These are phyloP conservation scores for Cenchrus fungigraminus DNA, from an alignment of 176 grass and related monocot species.

Conservation along the genomic window DNA sequence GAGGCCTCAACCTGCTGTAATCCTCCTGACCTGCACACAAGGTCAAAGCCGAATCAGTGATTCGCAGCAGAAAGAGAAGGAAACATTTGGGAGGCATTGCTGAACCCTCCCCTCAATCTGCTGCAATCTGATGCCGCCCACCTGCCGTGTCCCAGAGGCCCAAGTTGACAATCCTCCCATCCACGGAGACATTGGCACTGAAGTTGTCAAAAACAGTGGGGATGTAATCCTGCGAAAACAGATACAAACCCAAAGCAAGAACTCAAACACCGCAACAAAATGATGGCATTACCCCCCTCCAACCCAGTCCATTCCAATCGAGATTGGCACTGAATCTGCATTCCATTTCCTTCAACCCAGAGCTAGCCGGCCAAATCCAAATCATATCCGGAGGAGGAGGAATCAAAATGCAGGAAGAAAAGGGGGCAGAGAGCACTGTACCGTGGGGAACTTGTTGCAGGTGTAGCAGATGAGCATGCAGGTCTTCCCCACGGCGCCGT, in stretches of 20 bases:
- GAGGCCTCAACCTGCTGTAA: constrained; percentile 36
- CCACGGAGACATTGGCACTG: constrained; percentile 52
- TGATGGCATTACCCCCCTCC: not conserved
- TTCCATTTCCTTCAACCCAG: not conserved
- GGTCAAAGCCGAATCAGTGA: not conserved
- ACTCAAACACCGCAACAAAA: not conserved
- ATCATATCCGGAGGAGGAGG: not conserved
- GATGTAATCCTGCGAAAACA: constrained; percentile 45
- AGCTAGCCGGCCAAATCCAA: not conserved
- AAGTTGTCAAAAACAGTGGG: constrained; percentile 61
- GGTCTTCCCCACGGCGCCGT: constrained; percentile 91
- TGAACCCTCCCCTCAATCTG: not conserved
- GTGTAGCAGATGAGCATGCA: constrained; percentile 99
- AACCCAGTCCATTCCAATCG: not conserved
- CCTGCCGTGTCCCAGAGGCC: constrained; percentile 60
- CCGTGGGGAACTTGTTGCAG: constrained; percentile 96
- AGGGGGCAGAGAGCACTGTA: not conserved
- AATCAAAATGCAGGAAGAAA: not conserved
- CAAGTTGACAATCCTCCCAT: constrained; percentile 49
- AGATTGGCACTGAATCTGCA: constrained; percentile 19
- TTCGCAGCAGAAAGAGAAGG: not conserved
- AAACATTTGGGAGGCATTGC: not conserved
- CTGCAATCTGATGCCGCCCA: not conserved
- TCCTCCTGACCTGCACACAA: constrained; percentile 35
- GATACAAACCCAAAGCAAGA: not conserved